Base-by-base conservation (phyloP, 2,329 filamentous ascomycete genomes). In the Alternaria ventricosa region DNA sequence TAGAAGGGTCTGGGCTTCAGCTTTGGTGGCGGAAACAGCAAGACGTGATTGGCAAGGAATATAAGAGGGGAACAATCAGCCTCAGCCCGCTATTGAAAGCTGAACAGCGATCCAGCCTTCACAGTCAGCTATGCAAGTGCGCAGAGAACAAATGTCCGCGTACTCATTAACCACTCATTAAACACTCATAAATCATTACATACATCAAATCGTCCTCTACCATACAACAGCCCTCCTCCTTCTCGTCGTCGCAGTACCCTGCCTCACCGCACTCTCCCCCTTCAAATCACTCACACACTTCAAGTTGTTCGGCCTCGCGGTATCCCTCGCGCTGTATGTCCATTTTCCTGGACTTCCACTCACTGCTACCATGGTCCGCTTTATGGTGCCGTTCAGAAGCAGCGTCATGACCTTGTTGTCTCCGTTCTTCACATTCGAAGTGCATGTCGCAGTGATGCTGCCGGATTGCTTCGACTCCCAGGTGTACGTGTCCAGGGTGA, bases 371-470 rank as follows among this genome's bases (percentile, higher is more conserved):
- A 79, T 74, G 3, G 66, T 49, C 2, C 74, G 55, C 7, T 62
- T 70, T 3, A 67, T 71, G 5, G 30, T 69, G 0, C 71, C 71
- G 36, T 72, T 77, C 8, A 80, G 57, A 49, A 72, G 61, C n/a
- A 81, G 54, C 2, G 64, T 69, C 70, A 80, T 71, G 20, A 54
- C 70, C 54, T 72, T 75, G 56, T 71, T 74, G 18, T 72, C 70
- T 15, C 75, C 73, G 30, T 78, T 78, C 9, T 74, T 67, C 11
- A 80, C 74, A 51, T 79, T 80, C 15, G 77, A 78, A 28, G 72
- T 74, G 43, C 78, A 79, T 1, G 70, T 69, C 41, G 79, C 76
- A 8, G 63, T 57, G 20, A 79, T 71, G 11, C 74, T 75, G 10
- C 79, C 79, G 2, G 72, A 71, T 36, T 79, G 72, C 20, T 66